These are phyloP conservation scores for Scutellaria barbata DNA, from an alignment of 257 asterid genomes.

Conservation along the genomic window DNA sequence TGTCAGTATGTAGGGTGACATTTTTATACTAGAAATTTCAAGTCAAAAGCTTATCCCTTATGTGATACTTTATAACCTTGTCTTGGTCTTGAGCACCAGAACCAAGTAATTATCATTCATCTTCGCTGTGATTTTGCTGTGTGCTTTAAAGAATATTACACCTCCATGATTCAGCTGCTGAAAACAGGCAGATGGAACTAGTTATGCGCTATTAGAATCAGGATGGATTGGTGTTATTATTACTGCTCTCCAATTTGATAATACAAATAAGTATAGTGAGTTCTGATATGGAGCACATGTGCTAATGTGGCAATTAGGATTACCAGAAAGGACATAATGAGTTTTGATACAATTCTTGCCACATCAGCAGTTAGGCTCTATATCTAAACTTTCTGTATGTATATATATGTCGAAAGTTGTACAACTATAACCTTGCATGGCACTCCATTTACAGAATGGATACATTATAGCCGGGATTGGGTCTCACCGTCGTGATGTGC, in stretches of 20 bases:
- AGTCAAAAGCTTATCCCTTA: slow-evolving; percentile 19
- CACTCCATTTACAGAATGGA: slow-evolving; percentile 26
- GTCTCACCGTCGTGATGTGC: slow-evolving; percentile 49
- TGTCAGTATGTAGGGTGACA: slow-evolving; percentile 7
- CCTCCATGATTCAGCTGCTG: slow-evolving; percentile 52
- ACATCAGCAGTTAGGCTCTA: background rate
- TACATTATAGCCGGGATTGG: slow-evolving; percentile 35
- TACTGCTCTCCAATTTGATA: background rate
- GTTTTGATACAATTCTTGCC: no score
- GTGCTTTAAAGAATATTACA: slow-evolving; percentile 47
- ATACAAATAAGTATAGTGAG: background rate
- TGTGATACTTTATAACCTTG: slow-evolving; percentile 16
- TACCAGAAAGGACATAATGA: no score
- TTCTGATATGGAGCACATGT: background rate
- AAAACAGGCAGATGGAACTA: slow-evolving; percentile 38
- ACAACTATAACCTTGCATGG: slow-evolving; percentile 25
- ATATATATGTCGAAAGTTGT: slow-evolving; percentile 21
- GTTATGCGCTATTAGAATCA: slow-evolving; percentile 16
- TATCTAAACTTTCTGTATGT: background rate
- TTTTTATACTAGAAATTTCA: background rate
- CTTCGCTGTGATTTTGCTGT: slow-evolving; percentile 23
- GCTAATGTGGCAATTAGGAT: no score
- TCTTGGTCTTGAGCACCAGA: slow-evolving; percentile 29
- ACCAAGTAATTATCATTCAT: slow-evolving; percentile 24
- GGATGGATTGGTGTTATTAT: background rate